Evolutionary conservation across 2,329 filamentous ascomycete species (phyloP), one percentile per base, ranked within the genome.

Genomic region (Pyrenochaeta sp.): DNA sequence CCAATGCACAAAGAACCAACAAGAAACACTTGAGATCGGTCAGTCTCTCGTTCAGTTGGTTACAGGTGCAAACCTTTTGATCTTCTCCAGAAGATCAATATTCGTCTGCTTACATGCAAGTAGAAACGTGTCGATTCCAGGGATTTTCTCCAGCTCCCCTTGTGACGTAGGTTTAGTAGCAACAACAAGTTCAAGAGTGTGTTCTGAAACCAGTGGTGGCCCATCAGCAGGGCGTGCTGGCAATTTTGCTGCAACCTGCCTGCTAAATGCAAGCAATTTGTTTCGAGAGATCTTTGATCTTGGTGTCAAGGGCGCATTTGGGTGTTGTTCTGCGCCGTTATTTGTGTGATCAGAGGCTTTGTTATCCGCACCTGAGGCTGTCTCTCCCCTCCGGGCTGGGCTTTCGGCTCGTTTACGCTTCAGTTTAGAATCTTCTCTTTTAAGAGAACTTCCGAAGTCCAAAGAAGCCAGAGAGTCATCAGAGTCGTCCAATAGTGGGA

Each of bases 241-340:
- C 1, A 61, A 28, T 37, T 54, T 64, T 1, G 41, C 32, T 3
- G 56, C 49, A 0, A 69, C 56, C 0, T 54, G 52, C 15, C 35
- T 65, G 38, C 65, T 68, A n/a, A 69, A 58, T 0, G 63, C 65
- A 3, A 46, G n/a, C 0, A 69, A 55, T 27, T 67, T 68, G 41
- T 58, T 68, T 15, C 51, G 52, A 17, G 61, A 51, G 18, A 65
- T 55, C 13, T 38, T 44, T 21, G 48, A 48, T 22, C 35, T 18
- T 11, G 51, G 48, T 23, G 41, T 41, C 8, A 54, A 29, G 14
- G 45, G 18, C 18, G 28, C 23, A 10, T n/a, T 35, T 4, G 32
- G 20, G 13, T n/a, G 34, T n/a, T n/a, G n/a, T n/a, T n/a, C n/a
- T n/a, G n/a, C n/a, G n/a, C n/a, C n/a, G n/a, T n/a, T n/a, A n/a